Evolutionary conservation across 768 basidiomycete species (phyloP), one percentile per base, ranked within the genome.

Genomic region (Boletus edulis): DNA sequence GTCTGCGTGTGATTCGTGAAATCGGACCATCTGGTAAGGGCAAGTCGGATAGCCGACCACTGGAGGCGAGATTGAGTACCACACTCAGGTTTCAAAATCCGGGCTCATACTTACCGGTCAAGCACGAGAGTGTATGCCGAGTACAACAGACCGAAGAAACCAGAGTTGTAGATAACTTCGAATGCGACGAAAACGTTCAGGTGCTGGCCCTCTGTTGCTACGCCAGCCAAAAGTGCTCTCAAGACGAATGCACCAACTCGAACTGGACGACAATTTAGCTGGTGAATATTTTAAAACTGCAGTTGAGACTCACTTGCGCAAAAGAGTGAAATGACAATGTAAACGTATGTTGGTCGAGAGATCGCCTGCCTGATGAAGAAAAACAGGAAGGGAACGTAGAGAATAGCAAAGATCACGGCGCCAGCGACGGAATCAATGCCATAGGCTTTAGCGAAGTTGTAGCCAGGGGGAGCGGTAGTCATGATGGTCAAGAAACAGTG

Each of bases 111-210:
- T 38, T 44, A 71, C 71, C 71, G 60, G 44, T 74, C 71, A 12
- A 71, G 50, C 15, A 70, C 70, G 11, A 74, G 65, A 18, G 58
- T 66, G 51, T 74, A 72, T 17, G 71, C 65, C 13, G 68, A 73
- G 48, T 70, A 73, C 9, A 73, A 46, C 39, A 73, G 48, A 57
- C 67, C 69, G 24, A 70, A 74, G 67, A 74, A 72, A 41, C 72
- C 72, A 17, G 67, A 63, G 43, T 67, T 72, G 56, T 74, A 74
- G 18, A 74, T 32, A 51, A 73, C 55, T 51, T 66, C 59, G 47
- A 64, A 65, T n/a, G 72, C 57, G 47, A 72, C 56, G 29, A 71
- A 46, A 34, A 65, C 31, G 22, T 59, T 49, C 31, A 63, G 20
- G 24, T 68, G 55, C 48, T 71, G 34, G 6, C 61, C 67, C 2